Evolutionary conservation across 805 yeast genomes (phyloP).

Genomic region (Ogataea sp.): DNA sequence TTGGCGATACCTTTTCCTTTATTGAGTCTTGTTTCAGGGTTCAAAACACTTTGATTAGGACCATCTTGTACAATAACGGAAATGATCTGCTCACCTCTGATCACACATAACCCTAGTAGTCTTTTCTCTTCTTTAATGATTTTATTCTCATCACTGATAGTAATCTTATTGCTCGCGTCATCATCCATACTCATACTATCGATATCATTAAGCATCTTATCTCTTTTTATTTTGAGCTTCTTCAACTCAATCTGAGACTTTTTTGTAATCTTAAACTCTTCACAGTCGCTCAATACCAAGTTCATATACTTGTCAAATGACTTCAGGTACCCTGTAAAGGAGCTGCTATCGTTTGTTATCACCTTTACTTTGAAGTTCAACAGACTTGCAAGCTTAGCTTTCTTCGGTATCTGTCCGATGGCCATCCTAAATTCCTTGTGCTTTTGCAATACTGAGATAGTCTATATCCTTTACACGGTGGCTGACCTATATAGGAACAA

Average conservation of each 20-base stretch:
- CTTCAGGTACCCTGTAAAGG: conserved; percentile 68
- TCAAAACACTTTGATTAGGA: conserved; percentile 26
- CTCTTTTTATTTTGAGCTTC: conserved; percentile 13
- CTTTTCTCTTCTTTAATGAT: conserved; percentile 57
- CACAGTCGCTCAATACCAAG: conserved; percentile 73
- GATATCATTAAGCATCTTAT: too few species aligned
- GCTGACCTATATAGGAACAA: too few species aligned
- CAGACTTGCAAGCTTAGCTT: conserved; percentile 53
- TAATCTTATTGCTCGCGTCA: conserved; percentile 1
- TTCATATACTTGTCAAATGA: conserved; percentile 91
- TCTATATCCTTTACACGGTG: too few species aligned
- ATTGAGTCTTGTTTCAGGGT: conserved; percentile 22
- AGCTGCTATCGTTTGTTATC: conserved; percentile 68
- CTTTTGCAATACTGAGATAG: too few species aligned
- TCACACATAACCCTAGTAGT: conserved; percentile 67
- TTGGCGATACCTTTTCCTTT: conserved; percentile 25
- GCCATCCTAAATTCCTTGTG: too few species aligned
- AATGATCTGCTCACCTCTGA: conserved; percentile 84
- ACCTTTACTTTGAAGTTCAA: conserved; percentile 68
- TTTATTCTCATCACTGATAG: conserved; percentile 9
- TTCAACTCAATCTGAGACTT: conserved; percentile 37
- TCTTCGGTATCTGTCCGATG: conserved; percentile 28
- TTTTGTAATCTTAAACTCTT: conserved; percentile 72
- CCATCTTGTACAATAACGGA: conserved; percentile 66
- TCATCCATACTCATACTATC: too few species aligned